Conservation (phyloP, 495 filamentous ascomycete species). For the Neurospora terricola region DNA sequence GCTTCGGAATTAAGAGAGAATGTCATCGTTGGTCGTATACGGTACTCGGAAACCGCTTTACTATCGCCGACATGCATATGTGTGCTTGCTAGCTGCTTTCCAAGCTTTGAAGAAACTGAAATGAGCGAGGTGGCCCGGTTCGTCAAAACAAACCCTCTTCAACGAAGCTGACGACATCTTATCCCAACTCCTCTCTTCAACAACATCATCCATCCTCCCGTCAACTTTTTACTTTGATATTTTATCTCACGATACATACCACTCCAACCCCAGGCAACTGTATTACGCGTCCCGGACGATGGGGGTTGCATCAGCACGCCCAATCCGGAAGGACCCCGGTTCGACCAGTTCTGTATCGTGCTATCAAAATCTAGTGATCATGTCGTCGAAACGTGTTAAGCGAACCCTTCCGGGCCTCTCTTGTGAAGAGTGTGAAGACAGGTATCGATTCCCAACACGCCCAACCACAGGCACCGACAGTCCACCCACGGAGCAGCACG, state of each 20-base stretch:
- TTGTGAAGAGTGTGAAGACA: neutral
- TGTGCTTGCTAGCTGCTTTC: neutral
- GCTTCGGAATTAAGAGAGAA: neutral
- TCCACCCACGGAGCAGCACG: neutral
- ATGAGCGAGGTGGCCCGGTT: neutral
- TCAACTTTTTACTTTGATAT: neutral
- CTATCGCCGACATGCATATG: neutral
- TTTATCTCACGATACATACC: neutral
- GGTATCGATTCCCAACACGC: neutral
- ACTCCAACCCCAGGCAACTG: neutral
- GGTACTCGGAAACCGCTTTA: neutral
- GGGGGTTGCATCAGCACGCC: neutral
- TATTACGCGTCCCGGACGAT: neutral
- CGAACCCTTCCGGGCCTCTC: neutral
- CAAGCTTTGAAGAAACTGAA: neutral
- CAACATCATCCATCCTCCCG: neutral
- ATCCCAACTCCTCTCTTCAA: neutral
- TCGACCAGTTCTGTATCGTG: neutral
- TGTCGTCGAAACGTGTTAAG: neutral
- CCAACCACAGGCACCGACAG: neutral
- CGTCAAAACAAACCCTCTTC: neutral
- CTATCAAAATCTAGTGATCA: neutral
- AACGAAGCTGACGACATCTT: neutral
- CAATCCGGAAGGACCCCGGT: neutral
- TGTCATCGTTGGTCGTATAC: neutral